These are phyloP conservation scores for Amphichorda felina DNA, from an alignment of 2,329 filamentous ascomycete genomes.

Conservation along the genomic window DNA sequence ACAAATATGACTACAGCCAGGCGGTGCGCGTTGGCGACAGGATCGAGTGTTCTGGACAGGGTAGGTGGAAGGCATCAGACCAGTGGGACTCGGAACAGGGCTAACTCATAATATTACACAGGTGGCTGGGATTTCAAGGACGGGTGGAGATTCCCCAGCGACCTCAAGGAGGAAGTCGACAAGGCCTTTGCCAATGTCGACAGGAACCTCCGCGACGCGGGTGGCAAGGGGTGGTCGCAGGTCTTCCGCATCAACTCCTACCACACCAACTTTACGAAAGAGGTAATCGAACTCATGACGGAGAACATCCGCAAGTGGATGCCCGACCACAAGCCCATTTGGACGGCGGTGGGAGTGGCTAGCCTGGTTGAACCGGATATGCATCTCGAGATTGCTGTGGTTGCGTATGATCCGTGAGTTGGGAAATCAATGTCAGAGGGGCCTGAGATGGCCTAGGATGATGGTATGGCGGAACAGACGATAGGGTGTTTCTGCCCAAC, in stretches of 20 bases:
- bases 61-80: conserved; percentile 11
- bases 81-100: background rate
- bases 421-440: too few species aligned
- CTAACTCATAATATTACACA: conserved; percentile 4
- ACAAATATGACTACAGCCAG: conserved; percentile 29
- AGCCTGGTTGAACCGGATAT: conserved; percentile 35
- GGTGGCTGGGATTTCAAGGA: conserved; percentile 19
- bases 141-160: conserved; percentile 15
- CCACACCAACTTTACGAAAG: conserved; percentile 20
- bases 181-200: conserved; percentile 47
- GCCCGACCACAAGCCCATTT: conserved; percentile 38
- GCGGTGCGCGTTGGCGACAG: conserved; percentile 33
- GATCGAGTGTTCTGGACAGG: conserved; percentile 35
- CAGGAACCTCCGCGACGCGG: conserved; percentile 32
- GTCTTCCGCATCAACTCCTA: conserved; percentile 37
- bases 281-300: conserved; percentile 27
- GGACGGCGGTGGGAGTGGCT: conserved; percentile 40
- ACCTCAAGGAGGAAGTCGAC: conserved; percentile 33
- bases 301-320: conserved; percentile 35
- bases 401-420: conserved; percentile 22
- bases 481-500: too few species aligned
- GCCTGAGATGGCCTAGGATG: too few species aligned
- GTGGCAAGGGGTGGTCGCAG: conserved; percentile 43
- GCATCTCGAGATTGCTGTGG: conserved; percentile 47
- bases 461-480: too few species aligned